These are phyloP conservation scores for Peziza echinospora DNA, from an alignment of 495 filamentous ascomycete genomes.

Conservation along the genomic window DNA sequence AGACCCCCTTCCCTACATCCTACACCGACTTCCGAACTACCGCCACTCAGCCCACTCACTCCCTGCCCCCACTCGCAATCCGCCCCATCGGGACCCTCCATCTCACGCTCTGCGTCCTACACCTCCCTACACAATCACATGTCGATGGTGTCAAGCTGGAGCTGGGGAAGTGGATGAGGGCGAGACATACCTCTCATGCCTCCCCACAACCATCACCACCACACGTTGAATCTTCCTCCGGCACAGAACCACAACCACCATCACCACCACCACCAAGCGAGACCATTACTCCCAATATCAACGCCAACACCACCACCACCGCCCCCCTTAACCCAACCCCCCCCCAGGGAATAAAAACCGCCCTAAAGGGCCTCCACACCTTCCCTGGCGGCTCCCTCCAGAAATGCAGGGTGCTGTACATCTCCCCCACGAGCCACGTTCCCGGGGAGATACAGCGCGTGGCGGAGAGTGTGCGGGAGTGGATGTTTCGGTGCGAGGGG, in stretches of 20 bases:
- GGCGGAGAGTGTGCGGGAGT: too few relatives aligned
- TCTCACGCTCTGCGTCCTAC: slow-evolving; percentile 75
- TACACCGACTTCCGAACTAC: slow-evolving; percentile 39
- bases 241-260: background rate
- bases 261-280: background rate
- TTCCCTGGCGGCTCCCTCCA: too few relatives aligned
- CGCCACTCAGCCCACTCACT: slow-evolving; percentile 23
- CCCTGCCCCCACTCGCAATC: slow-evolving; percentile 37
- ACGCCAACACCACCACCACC: background rate
- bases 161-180: slow-evolving; percentile 17
- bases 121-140: slow-evolving; percentile 32
- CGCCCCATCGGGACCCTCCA: slow-evolving; percentile 65
- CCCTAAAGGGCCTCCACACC: too few relatives aligned
- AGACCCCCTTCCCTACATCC: slow-evolving; percentile 36
- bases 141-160: slow-evolving; percentile 37
- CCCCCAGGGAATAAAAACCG: too few relatives aligned
- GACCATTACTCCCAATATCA: too few relatives aligned
- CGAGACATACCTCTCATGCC: background rate
- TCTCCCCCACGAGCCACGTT: too few relatives aligned
- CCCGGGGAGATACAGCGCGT: too few relatives aligned
- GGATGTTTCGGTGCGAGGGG: too few relatives aligned
- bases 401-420: too few relatives aligned
- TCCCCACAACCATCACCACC: background rate
- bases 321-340: background rate
- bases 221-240: background rate